Conservation (phyloP, 140 eudicot species). For the Cichorium intybus region DNA sequence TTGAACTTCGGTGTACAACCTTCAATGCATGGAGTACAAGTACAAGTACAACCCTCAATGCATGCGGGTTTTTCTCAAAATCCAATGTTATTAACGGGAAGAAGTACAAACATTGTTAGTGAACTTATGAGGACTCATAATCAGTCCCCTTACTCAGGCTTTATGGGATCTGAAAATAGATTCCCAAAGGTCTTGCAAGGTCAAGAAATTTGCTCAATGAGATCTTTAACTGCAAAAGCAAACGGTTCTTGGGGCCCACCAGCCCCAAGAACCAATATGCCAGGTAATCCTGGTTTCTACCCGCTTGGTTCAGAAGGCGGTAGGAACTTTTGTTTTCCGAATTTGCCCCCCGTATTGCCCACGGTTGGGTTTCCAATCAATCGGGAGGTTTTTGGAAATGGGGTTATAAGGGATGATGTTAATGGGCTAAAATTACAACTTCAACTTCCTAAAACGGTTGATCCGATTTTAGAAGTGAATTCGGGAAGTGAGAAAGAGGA, state of each 20-base stretch:
- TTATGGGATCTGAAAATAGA: conserved; percentile 60
- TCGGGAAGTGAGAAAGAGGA: conserved; percentile 41
- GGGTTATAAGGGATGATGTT: conserved; percentile 20
- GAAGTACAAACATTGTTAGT: conserved; percentile 22
- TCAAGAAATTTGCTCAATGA: conserved; percentile 87
- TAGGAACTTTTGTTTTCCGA: conserved; percentile 56
- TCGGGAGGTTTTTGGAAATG: conserved; percentile 29
- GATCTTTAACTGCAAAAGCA: conserved; percentile 33
- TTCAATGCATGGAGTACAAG: conserved; percentile 27
- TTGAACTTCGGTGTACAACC: conserved; percentile 50
- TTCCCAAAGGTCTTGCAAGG: conserved; percentile 99
- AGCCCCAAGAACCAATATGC: conserved; percentile 41
- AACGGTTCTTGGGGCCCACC: conserved; percentile 44
- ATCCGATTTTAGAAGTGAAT: conserved; percentile 28
- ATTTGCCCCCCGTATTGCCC: conserved; percentile 21
- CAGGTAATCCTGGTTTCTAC: conserved; percentile 42
- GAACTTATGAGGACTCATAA: conserved; percentile 42
- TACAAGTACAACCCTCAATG: conserved; percentile 41
- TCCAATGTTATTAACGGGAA: conserved; percentile 33
- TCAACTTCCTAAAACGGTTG: conserved; percentile 13
- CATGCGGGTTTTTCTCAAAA: conserved; percentile 38
- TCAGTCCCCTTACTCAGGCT: conserved; percentile 45
- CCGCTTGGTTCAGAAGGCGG: conserved; percentile 85
- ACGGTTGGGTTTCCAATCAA: conserved; percentile 25
- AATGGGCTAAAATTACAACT: conserved; percentile 20